Evolutionary conservation across 495 filamentous ascomycete species (phyloP).

Genomic region (Glarea lozoyensis): DNA sequence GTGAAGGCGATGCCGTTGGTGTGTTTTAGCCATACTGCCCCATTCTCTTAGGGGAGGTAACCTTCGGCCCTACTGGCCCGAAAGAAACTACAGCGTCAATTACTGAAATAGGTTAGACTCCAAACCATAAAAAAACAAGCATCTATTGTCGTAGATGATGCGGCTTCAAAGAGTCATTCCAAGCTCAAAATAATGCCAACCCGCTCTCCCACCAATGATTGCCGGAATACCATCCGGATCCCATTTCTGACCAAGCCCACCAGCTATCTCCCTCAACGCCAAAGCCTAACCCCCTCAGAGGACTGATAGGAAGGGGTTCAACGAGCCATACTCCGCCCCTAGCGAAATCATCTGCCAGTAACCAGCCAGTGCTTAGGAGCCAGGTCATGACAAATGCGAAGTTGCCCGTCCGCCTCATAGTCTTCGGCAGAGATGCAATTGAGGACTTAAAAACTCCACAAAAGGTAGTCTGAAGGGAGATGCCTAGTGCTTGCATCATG

Average conservation of each 20-base stretch:
- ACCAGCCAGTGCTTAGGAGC: constrained; percentile 44
- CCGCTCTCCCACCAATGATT: constrained; percentile 53
- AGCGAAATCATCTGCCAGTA: constrained; percentile 53
- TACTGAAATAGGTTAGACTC: no score
- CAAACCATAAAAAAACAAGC: no score
- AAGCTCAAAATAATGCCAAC: constrained; percentile 13
- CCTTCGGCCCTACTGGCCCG: no score
- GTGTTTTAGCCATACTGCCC: no score
- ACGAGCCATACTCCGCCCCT: constrained; percentile 53
- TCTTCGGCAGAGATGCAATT: constrained; percentile 26
- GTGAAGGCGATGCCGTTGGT: no score
- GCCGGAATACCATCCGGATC: constrained; percentile 42
- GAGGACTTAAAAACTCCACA: constrained; percentile 1
- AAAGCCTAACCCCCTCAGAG: constrained; percentile 42
- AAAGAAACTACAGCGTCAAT: no score
- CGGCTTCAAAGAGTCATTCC: no score
- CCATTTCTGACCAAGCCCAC: constrained; percentile 37
- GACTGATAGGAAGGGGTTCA: constrained; percentile 62
- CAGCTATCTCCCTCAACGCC: constrained; percentile 40
- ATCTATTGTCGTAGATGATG: no score
- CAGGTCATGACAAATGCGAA: constrained; percentile 42
- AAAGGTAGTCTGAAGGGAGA: constrained; percentile 35
- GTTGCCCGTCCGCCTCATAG: constrained; percentile 40
- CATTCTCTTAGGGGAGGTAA: no score
- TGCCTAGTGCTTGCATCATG: constrained; percentile 44